Evolutionary conservation across 2,329 filamentous ascomycete species (phyloP).

Genomic region (Teratosphaeria nubilosa): DNA sequence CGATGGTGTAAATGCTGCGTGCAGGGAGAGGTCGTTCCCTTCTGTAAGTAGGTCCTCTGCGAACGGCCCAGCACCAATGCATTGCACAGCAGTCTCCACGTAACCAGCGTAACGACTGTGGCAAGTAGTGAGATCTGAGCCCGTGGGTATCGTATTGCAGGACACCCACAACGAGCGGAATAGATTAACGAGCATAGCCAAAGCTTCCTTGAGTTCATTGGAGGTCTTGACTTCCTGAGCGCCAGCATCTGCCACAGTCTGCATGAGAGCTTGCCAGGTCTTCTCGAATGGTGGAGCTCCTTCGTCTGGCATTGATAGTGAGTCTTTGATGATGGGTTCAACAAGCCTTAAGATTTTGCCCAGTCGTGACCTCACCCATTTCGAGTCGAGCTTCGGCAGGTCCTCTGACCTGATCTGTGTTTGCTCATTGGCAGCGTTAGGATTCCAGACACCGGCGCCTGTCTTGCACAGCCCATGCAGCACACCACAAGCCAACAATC

Average conservation of each 20-base stretch:
- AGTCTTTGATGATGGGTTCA: conserved; percentile 42
- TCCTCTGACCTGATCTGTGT: conserved; percentile 53
- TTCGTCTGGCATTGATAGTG: conserved; percentile 31
- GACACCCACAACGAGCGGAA: conserved; percentile 31
- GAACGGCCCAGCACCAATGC: conserved; percentile 41
- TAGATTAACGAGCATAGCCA: conserved; percentile 60
- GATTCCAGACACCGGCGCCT: conserved; percentile 56
- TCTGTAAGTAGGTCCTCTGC: conserved; percentile 40
- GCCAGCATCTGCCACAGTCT: conserved; percentile 56
- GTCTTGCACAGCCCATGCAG: conserved; percentile 60
- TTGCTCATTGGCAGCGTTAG: conserved; percentile 54
- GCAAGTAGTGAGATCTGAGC: conserved; percentile 7
- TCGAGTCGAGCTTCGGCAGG: conserved; percentile 70
- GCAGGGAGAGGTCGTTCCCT: conserved; percentile 50
- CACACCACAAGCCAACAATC: conserved; percentile 56
- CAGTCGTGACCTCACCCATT: conserved; percentile 73
- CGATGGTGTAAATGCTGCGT: conserved; percentile 57
- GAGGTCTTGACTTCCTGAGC: conserved; percentile 85
- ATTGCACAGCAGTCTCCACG: conserved; percentile 37
- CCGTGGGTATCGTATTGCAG: conserved; percentile 1
- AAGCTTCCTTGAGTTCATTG: conserved; percentile 68
- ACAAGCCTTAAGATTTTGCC: conserved; percentile 53
- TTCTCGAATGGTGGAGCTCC: conserved; percentile 14
- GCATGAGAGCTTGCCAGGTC: conserved; percentile 42
- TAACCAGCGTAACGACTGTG: conserved; percentile 10